Conservation (phyloP, 257 asterid species). For the Ilex aquifolium region DNA sequence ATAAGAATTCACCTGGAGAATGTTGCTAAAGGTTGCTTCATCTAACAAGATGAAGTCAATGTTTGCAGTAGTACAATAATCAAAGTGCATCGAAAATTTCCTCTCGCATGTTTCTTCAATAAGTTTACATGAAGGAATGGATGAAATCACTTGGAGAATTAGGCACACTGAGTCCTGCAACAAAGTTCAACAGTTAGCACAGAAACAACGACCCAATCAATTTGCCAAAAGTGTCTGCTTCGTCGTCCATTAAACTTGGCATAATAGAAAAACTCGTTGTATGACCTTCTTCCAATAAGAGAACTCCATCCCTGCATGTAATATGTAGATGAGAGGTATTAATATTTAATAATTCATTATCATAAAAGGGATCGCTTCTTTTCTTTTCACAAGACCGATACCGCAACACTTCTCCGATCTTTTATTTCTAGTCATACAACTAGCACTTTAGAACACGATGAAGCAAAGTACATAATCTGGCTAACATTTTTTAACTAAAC, state of each 20-base stretch:
- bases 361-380: slow-evolving; percentile 32
- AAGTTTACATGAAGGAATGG: slow-evolving; percentile 82
- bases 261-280: slow-evolving; percentile 78
- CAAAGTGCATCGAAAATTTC: slow-evolving; percentile 82
- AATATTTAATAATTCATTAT: slow-evolving; percentile 41
- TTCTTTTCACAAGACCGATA: slow-evolving; percentile 39
- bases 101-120: slow-evolving; percentile 91
- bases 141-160: slow-evolving; percentile 77
- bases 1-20: slow-evolving; percentile 69
- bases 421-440: slow-evolving; percentile 32
- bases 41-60: slow-evolving; percentile 85
- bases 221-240: slow-evolving; percentile 73
- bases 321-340: slow-evolving; percentile 64
- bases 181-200: slow-evolving; percentile 54
- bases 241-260: slow-evolving; percentile 86
- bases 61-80: slow-evolving; percentile 88
- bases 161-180: slow-evolving; percentile 97
- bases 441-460: slow-evolving; percentile 24
- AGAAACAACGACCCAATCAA: slow-evolving; percentile 29
- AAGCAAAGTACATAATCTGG: not conserved
- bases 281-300: slow-evolving; percentile 71
- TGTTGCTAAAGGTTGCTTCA: slow-evolving; percentile 58
- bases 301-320: slow-evolving; percentile 96
- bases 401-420: slow-evolving; percentile 53
- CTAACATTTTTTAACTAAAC: not conserved